Conservation (phyloP, 106 monocot genomes). For the Dendrobium chrysotoxum region DNA sequence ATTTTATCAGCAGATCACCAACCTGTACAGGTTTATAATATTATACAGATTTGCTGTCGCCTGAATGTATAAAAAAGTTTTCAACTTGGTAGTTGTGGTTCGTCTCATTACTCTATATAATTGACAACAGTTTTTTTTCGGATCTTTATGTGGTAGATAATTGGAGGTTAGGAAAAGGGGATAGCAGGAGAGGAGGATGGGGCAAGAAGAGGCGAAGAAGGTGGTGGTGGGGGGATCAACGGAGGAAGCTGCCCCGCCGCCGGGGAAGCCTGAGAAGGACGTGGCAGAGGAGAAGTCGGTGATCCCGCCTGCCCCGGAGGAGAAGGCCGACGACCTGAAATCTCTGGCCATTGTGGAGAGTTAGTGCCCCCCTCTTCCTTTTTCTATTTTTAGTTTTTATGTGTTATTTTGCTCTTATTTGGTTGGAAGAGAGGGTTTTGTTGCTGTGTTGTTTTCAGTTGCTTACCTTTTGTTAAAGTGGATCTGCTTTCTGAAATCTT, state of each 20-base stretch:
- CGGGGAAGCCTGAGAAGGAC: slow-evolving; percentile 16
- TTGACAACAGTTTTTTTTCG: not conserved
- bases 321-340: slow-evolving; percentile 41
- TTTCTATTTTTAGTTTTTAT: not conserved
- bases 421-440: not conserved
- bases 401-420: not conserved
- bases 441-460: no score
- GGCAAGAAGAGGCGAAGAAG: slow-evolving; percentile 20
- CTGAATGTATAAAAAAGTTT: not conserved
- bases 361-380: slow-evolving; percentile 8
- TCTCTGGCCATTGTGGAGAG: slow-evolving; percentile 36
- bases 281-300: slow-evolving; percentile 39
- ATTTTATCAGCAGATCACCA: not conserved
- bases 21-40: not conserved
- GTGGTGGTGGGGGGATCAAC: slow-evolving; percentile 13
- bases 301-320: slow-evolving; percentile 20
- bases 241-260: slow-evolving; percentile 12
- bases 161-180: not conserved
- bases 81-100: not conserved
- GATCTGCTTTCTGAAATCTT: not conserved
- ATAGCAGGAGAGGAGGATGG: slow-evolving; percentile 9
- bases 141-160: no score
- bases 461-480: not conserved
- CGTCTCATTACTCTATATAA: not conserved
- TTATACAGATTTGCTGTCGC: not conserved